Evolutionary conservation across 441 rosid species (phyloP), one percentile per base, ranked within the genome.

Genomic region (Melastoma candidum): DNA sequence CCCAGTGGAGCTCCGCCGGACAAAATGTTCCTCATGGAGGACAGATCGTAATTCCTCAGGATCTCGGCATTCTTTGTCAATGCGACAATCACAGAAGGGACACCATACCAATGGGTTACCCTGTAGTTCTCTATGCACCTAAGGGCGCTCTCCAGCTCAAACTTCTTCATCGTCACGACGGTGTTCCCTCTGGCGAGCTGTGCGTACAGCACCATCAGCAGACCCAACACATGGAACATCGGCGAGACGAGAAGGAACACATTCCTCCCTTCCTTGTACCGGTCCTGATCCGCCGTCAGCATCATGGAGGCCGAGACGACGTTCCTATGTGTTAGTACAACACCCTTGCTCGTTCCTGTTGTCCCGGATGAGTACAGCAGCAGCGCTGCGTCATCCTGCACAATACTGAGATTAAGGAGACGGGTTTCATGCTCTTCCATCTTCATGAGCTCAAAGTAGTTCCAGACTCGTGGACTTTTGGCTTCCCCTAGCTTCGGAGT

Each of bases 1-100:
- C 69, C 46, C 52, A 69, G 13, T 6, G 73, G 68, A 2, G 73
- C 72, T 4, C 65, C 72, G 47, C 72, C 63, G 7, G 53, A 68
- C 7, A 43, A 48, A 10, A 63, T 59, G 39, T 46, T 24, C 63
- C 46, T 56, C 52, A 69, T 60, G 1, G 66, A 59, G 12, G 60
- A 48, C 50, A 61, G 14, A 46, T 70, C 68, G 39, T 57, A 54
- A 58, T 58, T 58, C 43, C 47, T 27, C 49, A 32, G 47, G 36
- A 17, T 5, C 2, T 39, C 9, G 8, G 4, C 10, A 29, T 14
- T 10, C 67, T 65, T 65, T 17, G 55, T 60, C 48, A 70, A 25
- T 7, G 51, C 57, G 14, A 61, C 48, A 59, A 65, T 50, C 24
- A 70, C 56, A 11, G 70, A 70, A 11, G 74, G 74, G 49, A 50